Percentiles rank a stretch among this genome's conserved stretches.
These are phyloP conservation scores for Penicillium lividum DNA, from an alignment of 495 filamentous ascomycete species.

Conservation along the genomic window DNA sequence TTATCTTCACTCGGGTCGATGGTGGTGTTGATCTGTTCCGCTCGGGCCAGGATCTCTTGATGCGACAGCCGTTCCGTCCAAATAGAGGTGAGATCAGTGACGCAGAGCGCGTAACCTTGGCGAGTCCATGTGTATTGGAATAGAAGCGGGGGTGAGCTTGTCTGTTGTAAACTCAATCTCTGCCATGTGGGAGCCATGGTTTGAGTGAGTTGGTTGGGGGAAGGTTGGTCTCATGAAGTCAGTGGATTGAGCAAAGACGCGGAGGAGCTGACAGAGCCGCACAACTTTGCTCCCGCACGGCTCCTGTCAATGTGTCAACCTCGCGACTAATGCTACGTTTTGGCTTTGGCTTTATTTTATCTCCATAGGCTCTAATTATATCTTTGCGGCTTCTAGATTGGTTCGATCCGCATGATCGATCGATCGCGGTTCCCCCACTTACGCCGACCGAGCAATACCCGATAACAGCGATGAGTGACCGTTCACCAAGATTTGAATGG, in stretches of 20 bases:
- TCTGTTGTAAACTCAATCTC: constrained; percentile 27
- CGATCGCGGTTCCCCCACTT: not conserved
- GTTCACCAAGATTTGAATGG: too few species aligned
- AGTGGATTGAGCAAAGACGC: not conserved
- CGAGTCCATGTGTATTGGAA: constrained; percentile 51
- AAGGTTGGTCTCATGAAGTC: not conserved
- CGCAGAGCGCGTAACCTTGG: constrained; percentile 66
- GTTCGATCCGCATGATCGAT: not conserved
- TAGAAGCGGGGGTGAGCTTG: constrained; percentile 50
- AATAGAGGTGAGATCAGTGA: constrained; percentile 84
- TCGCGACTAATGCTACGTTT: constrained; percentile 7
- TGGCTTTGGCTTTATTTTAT: not conserved
- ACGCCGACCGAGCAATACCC: not conserved
- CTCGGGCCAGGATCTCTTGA: constrained; percentile 63
- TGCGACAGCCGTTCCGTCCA: constrained; percentile 75
- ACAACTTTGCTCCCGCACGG: constrained; percentile 24
- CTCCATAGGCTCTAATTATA: not conserved
- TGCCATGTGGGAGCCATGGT: constrained; percentile 45
- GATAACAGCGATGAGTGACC: not conserved
- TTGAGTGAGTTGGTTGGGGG: not conserved
- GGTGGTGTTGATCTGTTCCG: constrained; percentile 64
- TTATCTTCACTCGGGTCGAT: constrained; percentile 84
- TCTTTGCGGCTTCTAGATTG: not conserved
- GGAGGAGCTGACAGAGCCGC: constrained; percentile 28
- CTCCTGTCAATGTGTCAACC: constrained; percentile 14